Evolutionary conservation across 2,329 filamentous ascomycete species (phyloP), one percentile per base, ranked within the genome.

Genomic region (Colletotrichum tanaceti): DNA sequence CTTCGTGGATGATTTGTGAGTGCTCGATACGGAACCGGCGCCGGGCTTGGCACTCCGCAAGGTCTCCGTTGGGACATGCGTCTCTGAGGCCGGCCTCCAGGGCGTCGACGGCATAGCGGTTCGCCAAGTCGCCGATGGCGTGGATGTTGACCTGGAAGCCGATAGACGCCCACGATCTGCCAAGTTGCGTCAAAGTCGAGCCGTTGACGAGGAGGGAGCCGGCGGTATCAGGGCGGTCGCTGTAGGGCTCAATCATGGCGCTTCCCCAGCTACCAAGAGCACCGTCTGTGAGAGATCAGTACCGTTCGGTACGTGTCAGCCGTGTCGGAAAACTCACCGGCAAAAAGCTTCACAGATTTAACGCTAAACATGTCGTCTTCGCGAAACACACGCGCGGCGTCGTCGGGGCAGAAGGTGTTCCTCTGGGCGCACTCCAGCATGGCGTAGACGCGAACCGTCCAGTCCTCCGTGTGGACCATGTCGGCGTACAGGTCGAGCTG

Each of bases 141-240:
- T 92, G 90, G 68, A 92, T 90, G 74, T 90, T 91, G 64, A 92
- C 89, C 74, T 92, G 90, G 73, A 85, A 92, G 14, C 87, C 88
- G 43, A 82, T 83, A 2, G 78, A 77, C 18, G 89, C 85, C 90
- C 90, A 93, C 35, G 85, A 77, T 13, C 78, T 79, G 3, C 89
- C 82, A 11, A 91, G 79, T 6, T 79, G 75, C 0, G 82, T 83
- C 60, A 92, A 80, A 4, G 85, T 83, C 0, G 85, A 86, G n/a
- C 86, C 84, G 74, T 91, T 90, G 62, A 91, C 86, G 39, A 92
- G 84, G 58, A 92, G 86, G 0, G 89, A 90, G 14, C 90, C 90
- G 0, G 83, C 86, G 0, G 85, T 87, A 66, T 84, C 84, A 2
- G 85, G 84, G 20, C 87, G 87, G 75, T 93, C 90, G 32, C 82